A percentile compares a stretch with the other conserved stretches of the same genome.
Evolutionary conservation across 2,329 filamentous ascomycete species (phyloP).

Genomic region (Scedosporium aurantiacum): DNA sequence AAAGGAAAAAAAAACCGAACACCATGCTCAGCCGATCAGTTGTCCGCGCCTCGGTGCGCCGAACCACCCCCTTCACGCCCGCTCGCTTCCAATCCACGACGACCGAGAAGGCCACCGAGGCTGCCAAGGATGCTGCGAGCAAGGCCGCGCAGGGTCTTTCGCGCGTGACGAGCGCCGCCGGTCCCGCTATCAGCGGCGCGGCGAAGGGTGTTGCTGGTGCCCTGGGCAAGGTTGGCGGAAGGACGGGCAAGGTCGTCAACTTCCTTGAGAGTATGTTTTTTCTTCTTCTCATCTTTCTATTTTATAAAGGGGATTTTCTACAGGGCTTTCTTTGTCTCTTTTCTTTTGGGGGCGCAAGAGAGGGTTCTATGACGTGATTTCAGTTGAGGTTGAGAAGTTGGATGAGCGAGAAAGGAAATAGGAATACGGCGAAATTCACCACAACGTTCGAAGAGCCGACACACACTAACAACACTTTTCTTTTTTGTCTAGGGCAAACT

Average conservation of each 20-base stretch:
- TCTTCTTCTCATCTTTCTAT: background rate
- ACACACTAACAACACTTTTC: background rate
- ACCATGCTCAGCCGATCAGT: conserved; percentile 28
- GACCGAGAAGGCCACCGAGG: conserved; percentile 33
- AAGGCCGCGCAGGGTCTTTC: conserved; percentile 70
- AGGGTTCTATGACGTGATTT: no score
- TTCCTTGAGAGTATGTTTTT: conserved; percentile 72
- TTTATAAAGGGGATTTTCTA: background rate
- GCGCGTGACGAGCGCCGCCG: conserved; percentile 68
- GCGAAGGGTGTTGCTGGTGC: conserved; percentile 56
- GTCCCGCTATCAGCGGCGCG: conserved; percentile 63
- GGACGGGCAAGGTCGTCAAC: conserved; percentile 65
- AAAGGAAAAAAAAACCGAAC: conserved; percentile 4
- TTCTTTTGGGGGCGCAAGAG: background rate
- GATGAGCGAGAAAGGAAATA: no score
- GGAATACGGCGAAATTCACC: background rate
- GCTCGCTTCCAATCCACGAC: conserved; percentile 50
- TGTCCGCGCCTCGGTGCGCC: conserved; percentile 34
- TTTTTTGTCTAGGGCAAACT: conserved; percentile 54
- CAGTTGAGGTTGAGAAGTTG: no score
- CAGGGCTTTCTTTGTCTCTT: no score
- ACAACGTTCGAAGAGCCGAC: background rate
- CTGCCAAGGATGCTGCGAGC: conserved; percentile 26
- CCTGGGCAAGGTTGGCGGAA: conserved; percentile 68
- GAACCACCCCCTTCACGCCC: conserved; percentile 32